Evolutionary conservation across 805 yeast genomes (phyloP).

Genomic region (Kockiozyma suomiensis): DNA sequence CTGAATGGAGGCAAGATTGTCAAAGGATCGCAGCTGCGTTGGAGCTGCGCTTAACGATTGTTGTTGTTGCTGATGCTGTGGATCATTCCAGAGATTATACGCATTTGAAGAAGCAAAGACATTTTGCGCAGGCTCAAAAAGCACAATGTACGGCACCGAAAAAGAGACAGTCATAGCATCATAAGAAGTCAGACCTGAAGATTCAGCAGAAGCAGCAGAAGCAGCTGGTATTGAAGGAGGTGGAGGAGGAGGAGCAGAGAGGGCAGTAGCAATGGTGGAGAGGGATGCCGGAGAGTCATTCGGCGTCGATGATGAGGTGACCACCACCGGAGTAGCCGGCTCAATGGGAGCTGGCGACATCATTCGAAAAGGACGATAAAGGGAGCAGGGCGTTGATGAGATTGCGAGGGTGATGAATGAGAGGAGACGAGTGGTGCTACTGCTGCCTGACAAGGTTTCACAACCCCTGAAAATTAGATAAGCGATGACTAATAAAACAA

Average conservation of each 20-base stretch:
- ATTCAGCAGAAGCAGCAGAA: too few species aligned
- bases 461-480: too few species aligned
- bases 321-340: background rate
- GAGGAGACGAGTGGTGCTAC: too few species aligned
- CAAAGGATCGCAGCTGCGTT: conserved; percentile 17
- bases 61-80: background rate
- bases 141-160: conserved; percentile 31
- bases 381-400: too few species aligned
- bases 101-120: conserved; percentile 27
- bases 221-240: too few species aligned
- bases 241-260: background rate
- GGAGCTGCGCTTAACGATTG: too few species aligned
- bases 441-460: too few species aligned
- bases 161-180: conserved; percentile 31
- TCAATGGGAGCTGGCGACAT: background rate
- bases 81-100: conserved; percentile 32
- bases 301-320: background rate
- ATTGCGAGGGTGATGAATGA: too few species aligned
- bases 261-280: background rate
- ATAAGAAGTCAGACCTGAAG: background rate
- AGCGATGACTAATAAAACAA: too few species aligned
- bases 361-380: background rate
- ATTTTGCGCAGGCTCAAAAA: conserved; percentile 30
- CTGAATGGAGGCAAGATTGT: conserved; percentile 20
- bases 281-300: background rate